Evolutionary conservation across 345 rosid species (phyloP).

Genomic region (Syzygium aromaticum): DNA sequence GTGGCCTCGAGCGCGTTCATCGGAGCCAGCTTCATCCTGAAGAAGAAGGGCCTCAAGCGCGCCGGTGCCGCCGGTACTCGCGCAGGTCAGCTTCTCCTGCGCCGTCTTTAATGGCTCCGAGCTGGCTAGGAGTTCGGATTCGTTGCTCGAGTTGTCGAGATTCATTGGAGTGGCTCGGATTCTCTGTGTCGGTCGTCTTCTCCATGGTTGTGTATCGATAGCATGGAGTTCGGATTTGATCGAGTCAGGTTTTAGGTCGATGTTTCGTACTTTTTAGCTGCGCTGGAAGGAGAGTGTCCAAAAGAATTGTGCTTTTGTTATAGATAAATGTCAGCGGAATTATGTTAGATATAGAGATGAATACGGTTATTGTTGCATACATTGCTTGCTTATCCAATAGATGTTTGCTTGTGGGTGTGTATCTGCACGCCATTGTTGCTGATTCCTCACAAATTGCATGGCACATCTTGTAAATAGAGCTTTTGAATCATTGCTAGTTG

Average conservation of each 20-base stretch:
- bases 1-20: conserved; percentile 68
- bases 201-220: neutral
- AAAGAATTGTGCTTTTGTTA: neutral
- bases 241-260: neutral
- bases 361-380: neutral
- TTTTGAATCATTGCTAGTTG: neutral
- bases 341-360: neutral
- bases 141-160: neutral
- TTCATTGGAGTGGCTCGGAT: neutral
- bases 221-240: neutral
- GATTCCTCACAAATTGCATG: neutral
- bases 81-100: conserved; percentile 37
- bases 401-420: neutral
- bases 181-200: too few relatives aligned
- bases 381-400: neutral
- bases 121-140: neutral
- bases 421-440: neutral
- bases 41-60: conserved; percentile 91
- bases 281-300: neutral
- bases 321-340: neutral
- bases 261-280: neutral
- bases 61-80: conserved; percentile 78
- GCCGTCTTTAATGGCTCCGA: neutral
- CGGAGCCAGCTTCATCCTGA: conserved; percentile 86
- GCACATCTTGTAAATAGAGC: neutral